A percentile compares a stretch with the other conserved stretches of the same genome.
Conservation (phyloP, 1,284 basidiomycete species). For the Ustilago shanxiensis region DNA sequence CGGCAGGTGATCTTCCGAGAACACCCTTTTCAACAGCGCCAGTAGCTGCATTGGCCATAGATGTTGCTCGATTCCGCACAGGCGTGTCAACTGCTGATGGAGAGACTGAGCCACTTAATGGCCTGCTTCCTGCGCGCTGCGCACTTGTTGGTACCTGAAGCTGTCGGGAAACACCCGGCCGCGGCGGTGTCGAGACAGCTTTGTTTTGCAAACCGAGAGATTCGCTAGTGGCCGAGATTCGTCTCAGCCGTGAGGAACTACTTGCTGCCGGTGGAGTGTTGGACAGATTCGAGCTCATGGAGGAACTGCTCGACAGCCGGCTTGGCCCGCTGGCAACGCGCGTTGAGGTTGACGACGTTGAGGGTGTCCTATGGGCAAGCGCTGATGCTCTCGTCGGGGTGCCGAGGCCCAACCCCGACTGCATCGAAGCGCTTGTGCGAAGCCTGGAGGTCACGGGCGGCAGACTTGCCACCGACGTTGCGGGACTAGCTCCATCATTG, state of each 20-base stretch:
- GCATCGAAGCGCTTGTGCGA: slow-evolving; percentile 33
- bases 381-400: slow-evolving; percentile 39
- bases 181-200: slow-evolving; percentile 34
- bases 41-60: slow-evolving; percentile 35
- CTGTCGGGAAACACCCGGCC: slow-evolving; percentile 23
- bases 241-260: slow-evolving; percentile 25
- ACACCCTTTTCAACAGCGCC: slow-evolving; percentile 45
- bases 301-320: slow-evolving; percentile 43
- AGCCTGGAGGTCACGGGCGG: slow-evolving; percentile 29
- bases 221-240: slow-evolving; percentile 49
- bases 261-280: slow-evolving; percentile 44
- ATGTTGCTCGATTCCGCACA: slow-evolving; percentile 43
- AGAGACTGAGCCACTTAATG: slow-evolving; percentile 13
- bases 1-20: slow-evolving; percentile 29
- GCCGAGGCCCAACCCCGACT: slow-evolving; percentile 42
- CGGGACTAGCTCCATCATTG: slow-evolving; percentile 38
- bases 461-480: slow-evolving; percentile 35
- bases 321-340: slow-evolving; percentile 45
- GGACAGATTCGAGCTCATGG: slow-evolving; percentile 33
- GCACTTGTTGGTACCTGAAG: slow-evolving; percentile 25
- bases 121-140: slow-evolving; percentile 14
- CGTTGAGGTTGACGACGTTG: slow-evolving; percentile 26
- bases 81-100: slow-evolving; percentile 34
- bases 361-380: slow-evolving; percentile 14
- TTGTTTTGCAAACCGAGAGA: slow-evolving; percentile 33